Evolutionary conservation across 768 basidiomycete genomes (phyloP), one percentile per base, ranked within the genome.

Genomic region (Brasilioporus rufonigricans): DNA sequence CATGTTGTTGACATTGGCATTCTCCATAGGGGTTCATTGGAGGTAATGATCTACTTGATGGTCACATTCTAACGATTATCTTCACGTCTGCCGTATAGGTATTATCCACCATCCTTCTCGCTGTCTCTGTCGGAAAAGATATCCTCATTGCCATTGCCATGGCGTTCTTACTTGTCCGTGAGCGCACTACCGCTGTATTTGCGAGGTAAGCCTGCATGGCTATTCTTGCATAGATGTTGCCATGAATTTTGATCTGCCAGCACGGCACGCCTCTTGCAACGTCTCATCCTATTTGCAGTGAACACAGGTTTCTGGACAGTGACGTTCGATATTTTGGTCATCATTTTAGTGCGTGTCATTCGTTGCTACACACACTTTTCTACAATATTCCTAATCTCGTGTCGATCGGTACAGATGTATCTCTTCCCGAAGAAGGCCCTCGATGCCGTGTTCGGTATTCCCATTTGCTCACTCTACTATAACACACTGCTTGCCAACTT

Each of bases 401-500:
- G 1, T 16, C n/a, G 4, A 29, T 6, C n/a, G 1, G 8, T 14
- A 3, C 14, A 48, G 48, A 13, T 48, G 11, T n/a, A 48, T 1
- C 5, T 47, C 19, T 49, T 5, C 7, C 49, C 39, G 1, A n/a
- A 19, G 10, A 35, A 21, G 16, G 5, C 43, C n/a, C 9, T 49
- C 13, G 26, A 40, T 5, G 8, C 21, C 3, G 19, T 50, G 5
- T 55, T 63, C 14, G 21, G 24, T 1, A 24, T 63, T 18, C 61
- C 61, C 1, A 39, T 54, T 3, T 49, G 52, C 47, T 19, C 52
- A 3, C 5, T 61, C 7, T 61, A 61, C 46, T 45, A 27, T 1
- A n/a, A 61, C 23, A 58, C 60, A 3, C 26, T 57, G 6, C 48
- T 61, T 3, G 55, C 48, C 41, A 52, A 60, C 49, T 35, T 60